Conservation (phyloP, 805 yeast species). For the Pichia thaimueangensis region DNA sequence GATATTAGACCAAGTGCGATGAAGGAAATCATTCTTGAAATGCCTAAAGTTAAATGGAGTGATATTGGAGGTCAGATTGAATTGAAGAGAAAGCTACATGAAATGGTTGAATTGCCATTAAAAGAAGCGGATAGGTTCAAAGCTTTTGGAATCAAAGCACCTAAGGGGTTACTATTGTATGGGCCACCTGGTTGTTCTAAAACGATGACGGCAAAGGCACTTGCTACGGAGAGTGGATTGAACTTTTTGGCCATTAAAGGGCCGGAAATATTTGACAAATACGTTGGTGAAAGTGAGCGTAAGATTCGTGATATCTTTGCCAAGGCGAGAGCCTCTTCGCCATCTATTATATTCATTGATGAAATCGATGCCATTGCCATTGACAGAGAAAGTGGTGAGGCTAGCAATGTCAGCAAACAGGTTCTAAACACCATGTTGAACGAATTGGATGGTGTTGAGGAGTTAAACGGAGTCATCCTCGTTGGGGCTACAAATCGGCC, state of each 20-base stretch:
- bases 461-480: slow-evolving; percentile 84
- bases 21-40: slow-evolving; percentile 90
- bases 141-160: slow-evolving; percentile 77
- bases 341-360: slow-evolving; percentile 92
- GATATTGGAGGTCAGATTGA: slow-evolving; percentile 95
- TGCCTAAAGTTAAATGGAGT: slow-evolving; percentile 88
- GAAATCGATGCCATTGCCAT: slow-evolving; percentile 92
- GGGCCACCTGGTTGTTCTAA: slow-evolving; percentile 99
- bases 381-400: slow-evolving; percentile 55
- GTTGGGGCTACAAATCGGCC: slow-evolving; percentile 98
- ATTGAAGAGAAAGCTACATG: slow-evolving; percentile 72
- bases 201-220: slow-evolving; percentile 88
- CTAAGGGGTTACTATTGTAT: slow-evolving; percentile 85
- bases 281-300: slow-evolving; percentile 93
- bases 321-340: slow-evolving; percentile 87
- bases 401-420: slow-evolving; percentile 70
- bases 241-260: slow-evolving; percentile 95
- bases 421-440: slow-evolving; percentile 86
- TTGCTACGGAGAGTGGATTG: slow-evolving; percentile 92
- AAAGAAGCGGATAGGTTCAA: slow-evolving; percentile 73
- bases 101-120: slow-evolving; percentile 88
- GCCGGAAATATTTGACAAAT: slow-evolving; percentile 89
- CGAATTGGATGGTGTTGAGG: slow-evolving; percentile 97
- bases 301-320: slow-evolving; percentile 91
- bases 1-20: slow-evolving; percentile 94